A percentile compares a stretch with the other conserved stretches of the same genome.
Conservation (phyloP, 2,329 filamentous ascomycete species). For the Trichoderma polysporum region DNA sequence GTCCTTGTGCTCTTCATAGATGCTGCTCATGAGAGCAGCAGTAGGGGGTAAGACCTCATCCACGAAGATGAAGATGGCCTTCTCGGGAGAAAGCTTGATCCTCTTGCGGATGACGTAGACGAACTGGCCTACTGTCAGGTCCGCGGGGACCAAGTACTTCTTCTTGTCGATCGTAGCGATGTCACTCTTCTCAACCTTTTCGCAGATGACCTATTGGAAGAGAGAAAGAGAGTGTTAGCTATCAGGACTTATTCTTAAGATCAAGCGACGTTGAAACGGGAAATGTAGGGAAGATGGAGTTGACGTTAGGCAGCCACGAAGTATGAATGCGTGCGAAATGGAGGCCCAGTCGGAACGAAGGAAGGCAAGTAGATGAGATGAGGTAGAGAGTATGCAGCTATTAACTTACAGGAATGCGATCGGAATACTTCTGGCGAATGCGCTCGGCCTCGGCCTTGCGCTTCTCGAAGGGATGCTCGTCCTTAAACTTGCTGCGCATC, state of each 20-base stretch:
- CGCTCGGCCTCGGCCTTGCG: constrained; percentile 99
- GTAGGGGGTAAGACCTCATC: constrained; percentile 97
- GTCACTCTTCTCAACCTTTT: constrained; percentile 99
- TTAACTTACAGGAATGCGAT: constrained; percentile 88
- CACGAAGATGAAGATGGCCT: constrained; percentile 99
- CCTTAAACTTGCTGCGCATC: constrained; percentile 99
- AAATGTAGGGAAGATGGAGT: background rate
- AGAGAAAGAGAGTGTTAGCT: background rate
- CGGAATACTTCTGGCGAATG: constrained; percentile 97
- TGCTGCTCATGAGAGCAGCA: constrained; percentile 97
- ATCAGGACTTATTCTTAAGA: background rate
- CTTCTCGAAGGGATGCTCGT: constrained; percentile 99
- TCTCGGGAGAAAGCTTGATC: constrained; percentile 99
- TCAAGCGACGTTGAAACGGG: too few species aligned
- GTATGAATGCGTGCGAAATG: background rate
- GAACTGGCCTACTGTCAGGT: constrained; percentile 98
- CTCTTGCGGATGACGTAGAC: constrained; percentile 99
- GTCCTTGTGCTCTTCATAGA: constrained; percentile 98
- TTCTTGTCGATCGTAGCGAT: constrained; percentile 99
- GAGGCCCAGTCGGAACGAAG: background rate
- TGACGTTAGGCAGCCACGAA: background rate
- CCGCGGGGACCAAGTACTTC: constrained; percentile 97
- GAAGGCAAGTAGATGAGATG: background rate
- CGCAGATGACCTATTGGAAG: constrained; percentile 81
- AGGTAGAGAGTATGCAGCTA: background rate